Evolutionary conservation across 805 yeast species (phyloP), one percentile per base, ranked within the genome.

Genomic region (Candida stauntonica): DNA sequence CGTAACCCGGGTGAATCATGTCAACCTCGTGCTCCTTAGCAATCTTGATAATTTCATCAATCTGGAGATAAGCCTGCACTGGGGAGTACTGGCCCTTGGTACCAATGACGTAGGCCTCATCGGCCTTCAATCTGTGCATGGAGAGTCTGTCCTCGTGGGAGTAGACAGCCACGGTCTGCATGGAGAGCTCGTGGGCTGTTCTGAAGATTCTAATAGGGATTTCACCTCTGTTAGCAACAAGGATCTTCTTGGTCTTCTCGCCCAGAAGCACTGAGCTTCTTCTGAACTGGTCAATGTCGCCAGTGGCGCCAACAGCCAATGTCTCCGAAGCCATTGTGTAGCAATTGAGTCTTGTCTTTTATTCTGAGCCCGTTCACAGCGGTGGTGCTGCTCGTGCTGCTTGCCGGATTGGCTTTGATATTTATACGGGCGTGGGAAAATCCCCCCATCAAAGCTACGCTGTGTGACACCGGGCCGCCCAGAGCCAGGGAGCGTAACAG

Each of bases 81-180:
- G 99, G 99, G 5, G 96, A 79, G 64, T 55, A 91, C 66, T 91
- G 83, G 51, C 96, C 96, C 55, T 79, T 77, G 48, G 75, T 77
- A 40, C 98, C 99, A 57, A 91, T 85, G 44, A 80, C 93, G 56
- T 89, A 91, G 26, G 95, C 85, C 66, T 87, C 96, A 60, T 87
- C 96, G 12, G 96, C 93, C 66, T 87, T 93, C 60, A 91, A 71
- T 57, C 97, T 74, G 68, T 93, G 98, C 89, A 88, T 86, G 11
- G 95, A 83, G 55, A 91, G 72, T 46, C 95, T 72, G 63, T 91
- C 99, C 66, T 93, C 97, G 61, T 91, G 95, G 26, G 97, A 88
- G 64, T 88, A 91, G 58, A 91, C 83, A 32, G 98, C 99, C 29
- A 93, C 96, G 0, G 99, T 89, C 58, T 86, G 88, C 95, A 93